Evolutionary conservation across 352 stramenopile genomes (phyloP), one percentile per base, ranked within the genome.

Genomic region (Pythium grandisporangium): DNA sequence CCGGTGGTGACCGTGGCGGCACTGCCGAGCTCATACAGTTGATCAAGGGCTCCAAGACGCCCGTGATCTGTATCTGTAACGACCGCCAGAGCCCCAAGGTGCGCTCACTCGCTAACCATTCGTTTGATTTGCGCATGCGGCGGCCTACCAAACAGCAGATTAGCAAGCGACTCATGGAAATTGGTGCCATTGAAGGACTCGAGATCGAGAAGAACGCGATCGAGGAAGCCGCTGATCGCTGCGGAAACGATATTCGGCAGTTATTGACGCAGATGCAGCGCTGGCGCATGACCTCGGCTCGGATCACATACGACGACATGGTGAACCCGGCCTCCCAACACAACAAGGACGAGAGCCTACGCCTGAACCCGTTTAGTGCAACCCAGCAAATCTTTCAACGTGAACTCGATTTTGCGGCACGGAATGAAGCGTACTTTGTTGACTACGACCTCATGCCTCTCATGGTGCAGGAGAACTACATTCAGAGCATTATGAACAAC

Each of bases 41-140:
- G 43, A 99, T 99, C 55, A 99, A 99, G 66, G 96, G 95, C 47
- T 96, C 78, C 35, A 97, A 97, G 64, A 95, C 96, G 37, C 97
- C 97, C 8, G 99, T 99, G 51, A 99, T 99, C 66, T 99, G 96
- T 58, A 99, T 99, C 59, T 99, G 97, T 67, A 99, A 99, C 53
- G 97, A 99, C 63, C 84, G 96, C 2, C 90, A 98, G 58, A 97
- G 80, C 45, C 78, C 84, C 30, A 98, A 99, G 42, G 84, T 96
- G 37, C 84, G 87, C 3, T 95, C 87, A 26, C 67, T 99, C 7
- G 82, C 90, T n/a, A 98, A 98, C 52, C 84, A 98, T 67, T 98
- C 96, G 63, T 96, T 97, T 55, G 96, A 99, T 74, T 63, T 99
- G 25, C 69, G 85, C 17, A 98, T 97, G 68, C 74, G 70, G 43